Conservation (phyloP, 2,329 filamentous ascomycete genomes). For the Colletotrichum somersetense region DNA sequence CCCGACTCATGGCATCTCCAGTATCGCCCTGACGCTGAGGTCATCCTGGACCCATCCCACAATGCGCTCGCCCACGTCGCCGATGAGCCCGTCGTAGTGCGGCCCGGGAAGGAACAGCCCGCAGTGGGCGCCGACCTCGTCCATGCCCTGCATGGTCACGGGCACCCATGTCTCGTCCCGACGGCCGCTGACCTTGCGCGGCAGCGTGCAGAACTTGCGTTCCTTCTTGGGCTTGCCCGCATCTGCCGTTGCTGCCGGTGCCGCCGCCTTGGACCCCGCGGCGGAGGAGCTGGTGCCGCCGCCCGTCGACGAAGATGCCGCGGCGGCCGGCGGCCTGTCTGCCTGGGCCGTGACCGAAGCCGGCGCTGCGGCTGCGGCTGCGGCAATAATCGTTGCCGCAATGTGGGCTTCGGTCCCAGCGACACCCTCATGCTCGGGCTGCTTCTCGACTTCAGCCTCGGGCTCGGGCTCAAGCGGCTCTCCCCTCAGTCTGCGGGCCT, state of each 20-base stretch:
- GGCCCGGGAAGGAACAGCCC: slow-evolving; percentile 80
- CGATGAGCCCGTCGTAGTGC: slow-evolving; percentile 82
- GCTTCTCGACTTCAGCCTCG: slow-evolving; percentile 3
- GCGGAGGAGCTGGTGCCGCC: slow-evolving; percentile 1
- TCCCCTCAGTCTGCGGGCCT: slow-evolving; percentile 40
- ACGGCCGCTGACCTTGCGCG: slow-evolving; percentile 64
- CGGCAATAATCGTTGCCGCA: slow-evolving; percentile 20
- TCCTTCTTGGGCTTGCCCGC: slow-evolving; percentile 62
- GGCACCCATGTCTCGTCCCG: slow-evolving; percentile 81
- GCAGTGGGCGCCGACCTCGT: slow-evolving; percentile 88
- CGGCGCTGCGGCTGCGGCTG: slow-evolving; percentile 18
- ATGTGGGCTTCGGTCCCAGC: slow-evolving; percentile 26
- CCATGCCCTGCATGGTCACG: slow-evolving; percentile 84
- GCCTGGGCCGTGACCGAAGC: slow-evolving; percentile 5
- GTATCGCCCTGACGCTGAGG: slow-evolving; percentile 57
- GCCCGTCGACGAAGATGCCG: slow-evolving; percentile 37
- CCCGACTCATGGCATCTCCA: slow-evolving; percentile 45
- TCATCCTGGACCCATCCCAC: slow-evolving; percentile 78
- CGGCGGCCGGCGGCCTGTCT: slow-evolving; percentile 24
- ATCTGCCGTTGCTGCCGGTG: slow-evolving; percentile 33
- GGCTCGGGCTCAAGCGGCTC: slow-evolving; percentile 37
- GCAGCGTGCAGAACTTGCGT: slow-evolving; percentile 84
- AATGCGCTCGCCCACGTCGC: slow-evolving; percentile 76
- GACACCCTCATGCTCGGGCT: background rate
- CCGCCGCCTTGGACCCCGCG: background rate